Evolutionary conservation across 257 asterid species (phyloP).

Genomic region (Thymus quinquecostatus): DNA sequence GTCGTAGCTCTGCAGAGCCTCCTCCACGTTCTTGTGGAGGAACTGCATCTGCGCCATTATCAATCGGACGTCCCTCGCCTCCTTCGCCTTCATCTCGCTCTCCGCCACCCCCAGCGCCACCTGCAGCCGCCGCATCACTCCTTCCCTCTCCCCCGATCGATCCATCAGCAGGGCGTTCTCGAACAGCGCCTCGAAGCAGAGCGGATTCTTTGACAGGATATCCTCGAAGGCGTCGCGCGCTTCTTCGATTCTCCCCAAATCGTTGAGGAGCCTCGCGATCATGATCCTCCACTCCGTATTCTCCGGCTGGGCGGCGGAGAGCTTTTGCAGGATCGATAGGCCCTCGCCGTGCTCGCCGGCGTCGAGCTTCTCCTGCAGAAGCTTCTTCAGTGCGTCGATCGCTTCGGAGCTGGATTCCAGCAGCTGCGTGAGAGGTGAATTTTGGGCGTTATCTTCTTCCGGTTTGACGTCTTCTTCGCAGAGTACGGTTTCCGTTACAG

Average conservation of each 20-base stretch:
- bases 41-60: constrained; percentile 87
- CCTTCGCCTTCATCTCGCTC: constrained; percentile 56
- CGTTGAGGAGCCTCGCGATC: constrained; percentile 64
- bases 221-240: constrained; percentile 65
- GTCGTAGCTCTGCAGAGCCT: constrained; percentile 76
- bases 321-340: constrained; percentile 48
- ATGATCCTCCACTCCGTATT: constrained; percentile 67
- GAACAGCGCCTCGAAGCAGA: constrained; percentile 66
- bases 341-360: constrained; percentile 72
- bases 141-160: constrained; percentile 66
- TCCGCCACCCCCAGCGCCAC: constrained; percentile 70
- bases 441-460: constrained; percentile 30
- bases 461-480: constrained; percentile 17
- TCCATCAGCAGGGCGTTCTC: constrained; percentile 87
- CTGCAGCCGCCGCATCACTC: constrained; percentile 64
- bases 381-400: constrained; percentile 51
- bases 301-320: constrained; percentile 69
- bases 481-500: constrained; percentile 39
- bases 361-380: constrained; percentile 70
- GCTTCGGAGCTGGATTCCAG: constrained; percentile 59
- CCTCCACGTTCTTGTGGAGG: constrained; percentile 82
- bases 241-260: constrained; percentile 62
- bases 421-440: constrained; percentile 51
- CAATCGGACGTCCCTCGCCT: constrained; percentile 77
- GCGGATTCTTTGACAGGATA: constrained; percentile 50